phyloP scores from a whole-genome alignment of 768 basidiomycete genomes.

The Amanita phalloides region DNA sequence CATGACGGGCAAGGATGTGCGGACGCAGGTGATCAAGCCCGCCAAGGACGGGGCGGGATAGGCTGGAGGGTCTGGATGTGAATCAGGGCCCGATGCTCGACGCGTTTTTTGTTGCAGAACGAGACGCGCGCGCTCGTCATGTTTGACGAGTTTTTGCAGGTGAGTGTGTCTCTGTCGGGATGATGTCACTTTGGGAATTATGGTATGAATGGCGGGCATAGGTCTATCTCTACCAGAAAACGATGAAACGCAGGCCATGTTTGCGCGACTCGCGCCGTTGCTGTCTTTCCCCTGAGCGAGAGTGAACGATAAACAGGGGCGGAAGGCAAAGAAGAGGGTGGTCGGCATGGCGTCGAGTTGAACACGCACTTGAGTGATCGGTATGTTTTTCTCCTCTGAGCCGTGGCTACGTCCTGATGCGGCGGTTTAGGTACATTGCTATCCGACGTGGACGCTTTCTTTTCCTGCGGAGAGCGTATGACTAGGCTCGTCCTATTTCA shows the following conservation, averaged over 20 bases:
- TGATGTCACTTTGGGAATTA: background rate
- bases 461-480: constrained; percentile 51
- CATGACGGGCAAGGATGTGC: constrained; percentile 59
- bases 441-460: constrained; percentile 56
- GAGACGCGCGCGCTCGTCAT: constrained; percentile 44
- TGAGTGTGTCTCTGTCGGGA: constrained; percentile 16
- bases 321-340: constrained; percentile 29
- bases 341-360: constrained; percentile 40
- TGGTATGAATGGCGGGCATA: constrained; percentile 13
- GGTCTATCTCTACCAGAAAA: constrained; percentile 60
- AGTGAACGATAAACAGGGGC: constrained; percentile 8
- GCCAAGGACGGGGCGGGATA: constrained; percentile 6
- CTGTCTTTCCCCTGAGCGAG: constrained; percentile 46
- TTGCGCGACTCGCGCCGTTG: constrained; percentile 30
- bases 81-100: constrained; percentile 51
- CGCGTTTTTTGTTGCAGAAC: constrained; percentile 40
- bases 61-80: constrained; percentile 49
- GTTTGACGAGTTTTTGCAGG: constrained; percentile 72
- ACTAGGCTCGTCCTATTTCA: constrained; percentile 33
- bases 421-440: constrained; percentile 33
- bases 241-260: constrained; percentile 26
- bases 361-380: constrained; percentile 28
- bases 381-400: background rate
- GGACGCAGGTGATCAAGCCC: background rate
- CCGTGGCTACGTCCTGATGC: no score